Conservation (phyloP, 2,329 filamentous ascomycete genomes). For the Neofusicoccum umdonicola region DNA sequence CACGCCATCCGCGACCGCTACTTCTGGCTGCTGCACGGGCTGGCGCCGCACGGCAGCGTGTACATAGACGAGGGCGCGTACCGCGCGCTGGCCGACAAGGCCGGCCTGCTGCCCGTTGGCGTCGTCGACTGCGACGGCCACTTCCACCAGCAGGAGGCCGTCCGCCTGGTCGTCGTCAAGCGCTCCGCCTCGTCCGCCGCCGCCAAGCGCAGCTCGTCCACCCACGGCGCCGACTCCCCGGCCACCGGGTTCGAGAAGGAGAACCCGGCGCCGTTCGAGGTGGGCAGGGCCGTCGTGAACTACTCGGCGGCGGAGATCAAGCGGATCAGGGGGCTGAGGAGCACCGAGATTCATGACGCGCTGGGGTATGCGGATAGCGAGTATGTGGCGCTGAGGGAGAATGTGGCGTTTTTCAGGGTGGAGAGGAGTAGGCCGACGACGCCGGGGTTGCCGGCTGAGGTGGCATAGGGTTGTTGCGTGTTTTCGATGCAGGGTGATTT, state of each 20-base stretch:
- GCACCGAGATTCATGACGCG: conserved; percentile 73
- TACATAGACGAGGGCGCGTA: conserved; percentile 93
- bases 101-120: conserved; percentile 85
- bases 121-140: conserved; percentile 83
- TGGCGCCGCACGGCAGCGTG: conserved; percentile 83
- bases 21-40: conserved; percentile 95
- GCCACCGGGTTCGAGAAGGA: conserved; percentile 28
- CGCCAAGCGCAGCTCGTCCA: background rate
- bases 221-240: background rate
- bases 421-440: conserved; percentile 39
- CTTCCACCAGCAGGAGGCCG: conserved; percentile 90
- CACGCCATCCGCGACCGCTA: conserved; percentile 88
- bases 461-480: background rate
- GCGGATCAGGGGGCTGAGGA: conserved; percentile 80
- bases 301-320: conserved; percentile 84
- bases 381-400: conserved; percentile 86
- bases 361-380: conserved; percentile 93
- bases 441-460: conserved; percentile 23
- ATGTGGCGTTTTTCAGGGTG: conserved; percentile 69
- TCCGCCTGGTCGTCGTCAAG: conserved; percentile 78
- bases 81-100: conserved; percentile 75
- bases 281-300: conserved; percentile 87
- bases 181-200: conserved; percentile 31
- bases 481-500: background rate
- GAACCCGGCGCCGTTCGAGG: conserved; percentile 56